A percentile compares a stretch with the other conserved stretches of the same genome.
These are phyloP conservation scores for Eucalyptus shirleyi DNA, from an alignment of 345 rosid genomes.

Conservation along the genomic window DNA sequence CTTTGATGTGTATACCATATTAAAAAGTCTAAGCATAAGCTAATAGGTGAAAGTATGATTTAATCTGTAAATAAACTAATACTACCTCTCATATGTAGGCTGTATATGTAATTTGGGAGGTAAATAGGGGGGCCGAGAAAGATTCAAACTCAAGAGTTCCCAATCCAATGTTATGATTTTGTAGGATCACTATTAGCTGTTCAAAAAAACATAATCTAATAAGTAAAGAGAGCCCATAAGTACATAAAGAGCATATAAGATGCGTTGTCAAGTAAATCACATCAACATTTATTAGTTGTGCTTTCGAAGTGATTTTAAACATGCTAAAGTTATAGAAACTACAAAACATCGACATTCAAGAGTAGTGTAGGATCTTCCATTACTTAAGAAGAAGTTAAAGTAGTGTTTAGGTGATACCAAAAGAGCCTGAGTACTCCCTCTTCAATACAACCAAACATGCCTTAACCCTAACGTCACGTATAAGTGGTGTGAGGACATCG, in stretches of 20 bases:
- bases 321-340: neutral
- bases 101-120: neutral
- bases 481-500: neutral
- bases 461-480: neutral
- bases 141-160: neutral
- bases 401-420: neutral
- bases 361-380: neutral
- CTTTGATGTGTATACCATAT: too few relatives aligned
- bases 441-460: neutral
- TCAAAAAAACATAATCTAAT: neutral
- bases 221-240: neutral
- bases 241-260: neutral
- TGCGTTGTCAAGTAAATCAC: neutral
- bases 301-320: neutral
- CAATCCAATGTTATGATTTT: neutral
- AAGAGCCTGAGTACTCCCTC: neutral
- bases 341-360: neutral
- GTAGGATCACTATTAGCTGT: rapidly evolving
- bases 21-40: neutral
- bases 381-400: neutral
- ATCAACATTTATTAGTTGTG: too few relatives aligned
- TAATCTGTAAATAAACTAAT: too few relatives aligned
- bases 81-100: neutral
- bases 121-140: neutral
- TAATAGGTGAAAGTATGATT: neutral